These are phyloP conservation scores for Penicillium cinerascens DNA, from an alignment of 495 filamentous ascomycete species.

Conservation along the genomic window DNA sequence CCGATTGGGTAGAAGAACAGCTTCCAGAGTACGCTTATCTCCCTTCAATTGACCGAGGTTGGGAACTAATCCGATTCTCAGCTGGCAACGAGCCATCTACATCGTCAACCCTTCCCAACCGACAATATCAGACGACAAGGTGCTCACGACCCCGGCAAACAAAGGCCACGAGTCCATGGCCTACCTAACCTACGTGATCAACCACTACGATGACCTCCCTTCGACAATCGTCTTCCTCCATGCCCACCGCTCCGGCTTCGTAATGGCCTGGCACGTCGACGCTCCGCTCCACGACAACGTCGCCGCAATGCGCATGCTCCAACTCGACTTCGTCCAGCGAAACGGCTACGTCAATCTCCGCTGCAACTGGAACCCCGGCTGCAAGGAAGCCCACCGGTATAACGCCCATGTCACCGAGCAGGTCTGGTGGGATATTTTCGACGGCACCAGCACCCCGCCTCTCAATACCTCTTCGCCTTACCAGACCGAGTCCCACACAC, in stretches of 20 bases:
- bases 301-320: constrained; percentile 49
- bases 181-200: constrained; percentile 70
- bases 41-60: neutral
- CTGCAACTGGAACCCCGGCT: constrained; percentile 63
- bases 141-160: constrained; percentile 46
- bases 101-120: constrained; percentile 57
- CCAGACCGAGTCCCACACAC: constrained; percentile 4
- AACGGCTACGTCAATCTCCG: constrained; percentile 66
- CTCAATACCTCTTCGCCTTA: constrained; percentile 28
- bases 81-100: constrained; percentile 62
- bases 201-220: constrained; percentile 64
- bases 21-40: constrained; percentile 41
- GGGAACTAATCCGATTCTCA: constrained; percentile 1
- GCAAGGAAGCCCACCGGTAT: constrained; percentile 47
- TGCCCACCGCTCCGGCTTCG: constrained; percentile 48
- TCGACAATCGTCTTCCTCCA: constrained; percentile 69
- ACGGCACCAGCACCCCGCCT: constrained; percentile 49
- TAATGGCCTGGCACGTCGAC: constrained; percentile 64
- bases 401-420: constrained; percentile 56
- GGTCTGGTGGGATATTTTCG: constrained; percentile 53
- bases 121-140: constrained; percentile 38
- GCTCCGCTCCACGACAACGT: constrained; percentile 51
- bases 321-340: constrained; percentile 46
- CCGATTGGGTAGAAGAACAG: constrained; percentile 57
- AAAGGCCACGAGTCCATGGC: constrained; percentile 77